phyloP scores from a whole-genome alignment of 352 stramenopile genomes.

The Globisporangium mamillatum region DNA sequence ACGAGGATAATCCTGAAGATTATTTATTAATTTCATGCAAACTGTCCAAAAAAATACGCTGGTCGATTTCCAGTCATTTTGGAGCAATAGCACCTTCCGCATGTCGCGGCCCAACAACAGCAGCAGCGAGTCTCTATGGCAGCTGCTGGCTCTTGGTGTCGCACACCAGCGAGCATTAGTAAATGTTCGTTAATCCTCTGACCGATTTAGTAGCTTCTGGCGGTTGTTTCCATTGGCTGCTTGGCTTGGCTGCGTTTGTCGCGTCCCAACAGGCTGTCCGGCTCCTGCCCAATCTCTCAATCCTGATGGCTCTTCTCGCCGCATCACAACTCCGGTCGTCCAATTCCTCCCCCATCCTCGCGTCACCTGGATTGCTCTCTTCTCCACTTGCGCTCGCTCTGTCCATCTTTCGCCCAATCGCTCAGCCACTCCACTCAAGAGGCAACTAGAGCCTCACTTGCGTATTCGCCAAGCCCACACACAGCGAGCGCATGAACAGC shows the following conservation, averaged over 20 bases:
- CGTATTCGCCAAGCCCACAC: neutral
- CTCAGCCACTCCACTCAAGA: neutral
- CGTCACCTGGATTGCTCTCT: conserved; percentile 3
- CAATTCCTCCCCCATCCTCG: too few species aligned
- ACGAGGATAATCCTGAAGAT: too few species aligned
- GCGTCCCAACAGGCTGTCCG: neutral
- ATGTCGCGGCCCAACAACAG: neutral
- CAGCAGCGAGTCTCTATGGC: neutral
- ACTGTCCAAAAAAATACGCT: neutral
- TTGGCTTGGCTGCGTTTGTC: neutral
- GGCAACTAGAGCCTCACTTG: neutral
- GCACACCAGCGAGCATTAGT: neutral
- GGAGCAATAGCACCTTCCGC: too few species aligned
- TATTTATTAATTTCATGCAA: too few species aligned
- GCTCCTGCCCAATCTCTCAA: neutral
- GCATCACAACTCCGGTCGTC: neutral
- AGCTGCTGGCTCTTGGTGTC: neutral
- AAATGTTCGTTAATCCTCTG: neutral
- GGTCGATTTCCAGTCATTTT: neutral
- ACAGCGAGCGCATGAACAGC: neutral
- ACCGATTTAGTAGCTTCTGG: neutral
- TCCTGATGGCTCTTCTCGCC: conserved; percentile 9
- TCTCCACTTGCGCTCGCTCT: conserved; percentile 7
- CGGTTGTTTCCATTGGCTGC: neutral
- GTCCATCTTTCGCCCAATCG: conserved; percentile 5